These are phyloP conservation scores for Colletotrichum aenigma DNA, from an alignment of 2,329 filamentous ascomycete species.

Conservation along the genomic window DNA sequence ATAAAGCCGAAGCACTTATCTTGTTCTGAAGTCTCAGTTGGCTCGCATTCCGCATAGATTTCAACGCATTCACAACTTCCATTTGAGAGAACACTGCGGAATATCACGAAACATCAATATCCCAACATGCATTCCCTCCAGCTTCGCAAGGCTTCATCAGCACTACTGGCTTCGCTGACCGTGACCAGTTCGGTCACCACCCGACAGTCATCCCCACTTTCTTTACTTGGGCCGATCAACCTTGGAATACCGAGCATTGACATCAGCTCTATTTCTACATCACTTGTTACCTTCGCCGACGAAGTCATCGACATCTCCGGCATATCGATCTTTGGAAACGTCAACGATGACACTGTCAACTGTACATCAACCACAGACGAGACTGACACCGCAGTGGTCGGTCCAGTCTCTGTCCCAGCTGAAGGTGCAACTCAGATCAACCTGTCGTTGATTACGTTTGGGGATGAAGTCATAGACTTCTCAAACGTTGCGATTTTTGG, in stretches of 20 bases:
- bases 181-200: background rate
- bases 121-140: background rate
- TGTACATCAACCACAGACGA: background rate
- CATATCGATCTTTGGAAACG: background rate
- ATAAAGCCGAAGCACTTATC: background rate
- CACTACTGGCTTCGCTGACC: background rate
- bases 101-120: background rate
- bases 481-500: background rate
- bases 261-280: background rate
- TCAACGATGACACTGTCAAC: background rate
- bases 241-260: background rate
- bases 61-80: background rate
- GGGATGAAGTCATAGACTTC: background rate
- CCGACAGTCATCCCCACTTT: background rate
- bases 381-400: background rate
- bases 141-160: background rate
- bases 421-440: background rate
- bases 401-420: background rate
- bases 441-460: background rate
- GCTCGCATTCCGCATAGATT: background rate
- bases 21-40: background rate
- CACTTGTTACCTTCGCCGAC: background rate
- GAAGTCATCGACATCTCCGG: background rate
- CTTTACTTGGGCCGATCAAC: background rate
- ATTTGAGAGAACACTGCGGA: background rate